Conservation (phyloP, 2,329 filamentous ascomycete species). For the Neurospora sp. region DNA sequence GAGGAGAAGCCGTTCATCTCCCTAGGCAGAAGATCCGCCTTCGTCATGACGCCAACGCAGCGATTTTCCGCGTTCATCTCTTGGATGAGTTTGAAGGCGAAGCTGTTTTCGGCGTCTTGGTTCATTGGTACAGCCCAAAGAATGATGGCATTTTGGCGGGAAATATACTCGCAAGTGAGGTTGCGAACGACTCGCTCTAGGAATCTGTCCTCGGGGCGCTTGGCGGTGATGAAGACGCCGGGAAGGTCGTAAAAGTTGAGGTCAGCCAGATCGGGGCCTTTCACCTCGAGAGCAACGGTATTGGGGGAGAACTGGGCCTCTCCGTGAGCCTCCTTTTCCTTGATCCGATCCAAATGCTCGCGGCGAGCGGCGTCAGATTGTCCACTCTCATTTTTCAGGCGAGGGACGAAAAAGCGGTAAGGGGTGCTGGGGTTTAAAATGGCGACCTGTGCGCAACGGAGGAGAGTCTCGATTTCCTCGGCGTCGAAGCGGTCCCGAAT, state of each 20-base stretch:
- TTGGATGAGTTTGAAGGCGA: slow-evolving; percentile 55
- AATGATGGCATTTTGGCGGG: slow-evolving; percentile 60
- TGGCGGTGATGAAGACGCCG: slow-evolving; percentile 65
- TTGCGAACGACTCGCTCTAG: slow-evolving; percentile 63
- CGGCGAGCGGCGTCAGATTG: slow-evolving; percentile 9
- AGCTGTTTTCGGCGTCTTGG: slow-evolving; percentile 65
- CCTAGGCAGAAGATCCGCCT: slow-evolving; percentile 61
- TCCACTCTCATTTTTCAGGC: slow-evolving; percentile 18
- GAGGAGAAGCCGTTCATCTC: slow-evolving; percentile 43
- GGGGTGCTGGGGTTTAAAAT: slow-evolving; percentile 57
- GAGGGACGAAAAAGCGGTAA: slow-evolving; percentile 44
- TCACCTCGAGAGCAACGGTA: slow-evolving; percentile 65
- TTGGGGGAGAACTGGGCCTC: slow-evolving; percentile 73
- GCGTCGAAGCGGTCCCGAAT: slow-evolving; percentile 50
- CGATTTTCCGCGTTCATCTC: slow-evolving; percentile 44
- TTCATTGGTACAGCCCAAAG: slow-evolving; percentile 72
- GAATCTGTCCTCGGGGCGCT: slow-evolving; percentile 53
- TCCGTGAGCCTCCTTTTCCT: slow-evolving; percentile 28
- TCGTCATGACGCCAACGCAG: slow-evolving; percentile 71
- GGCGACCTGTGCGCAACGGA: slow-evolving; percentile 68
- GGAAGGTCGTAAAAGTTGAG: slow-evolving; percentile 80
- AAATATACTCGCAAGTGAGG: slow-evolving; percentile 60
- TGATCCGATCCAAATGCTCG: slow-evolving; percentile 7
- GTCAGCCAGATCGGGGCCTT: slow-evolving; percentile 58
- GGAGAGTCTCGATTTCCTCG: slow-evolving; percentile 51